Evolutionary conservation across 2,329 filamentous ascomycete genomes (phyloP).

Genomic region (Pestalotiopsis sp.): DNA sequence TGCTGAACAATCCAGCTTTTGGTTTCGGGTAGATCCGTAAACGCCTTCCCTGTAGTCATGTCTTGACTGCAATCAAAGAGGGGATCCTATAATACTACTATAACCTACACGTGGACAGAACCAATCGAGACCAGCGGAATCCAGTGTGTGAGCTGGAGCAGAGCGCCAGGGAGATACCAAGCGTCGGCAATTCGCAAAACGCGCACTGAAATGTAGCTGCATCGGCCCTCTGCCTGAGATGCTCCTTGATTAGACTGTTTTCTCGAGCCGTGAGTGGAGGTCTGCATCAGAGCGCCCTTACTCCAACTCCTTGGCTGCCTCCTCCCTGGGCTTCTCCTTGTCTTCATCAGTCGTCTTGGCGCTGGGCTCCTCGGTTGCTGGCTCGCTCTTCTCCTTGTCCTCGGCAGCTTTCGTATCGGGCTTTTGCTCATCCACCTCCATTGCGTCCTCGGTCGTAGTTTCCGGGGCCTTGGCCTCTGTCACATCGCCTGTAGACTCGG

Average conservation of each 20-base stretch:
- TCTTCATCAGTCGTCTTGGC: neutral
- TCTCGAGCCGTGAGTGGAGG: no score
- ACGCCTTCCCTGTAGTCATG: neutral
- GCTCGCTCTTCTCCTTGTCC: neutral
- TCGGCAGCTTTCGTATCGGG: neutral
- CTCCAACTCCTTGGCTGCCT: neutral
- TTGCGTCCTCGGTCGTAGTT: conserved; percentile 1
- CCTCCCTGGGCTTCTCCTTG: neutral
- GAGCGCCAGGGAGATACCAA: no score
- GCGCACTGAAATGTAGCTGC: no score
- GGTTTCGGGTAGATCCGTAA: neutral
- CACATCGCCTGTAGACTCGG: conserved; percentile 1
- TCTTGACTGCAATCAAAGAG: neutral
- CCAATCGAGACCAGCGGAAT: neutral
- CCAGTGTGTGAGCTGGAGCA: neutral
- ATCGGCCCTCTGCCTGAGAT: no score
- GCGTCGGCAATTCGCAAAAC: no score
- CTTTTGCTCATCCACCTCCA: conserved; percentile 12
- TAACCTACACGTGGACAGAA: neutral
- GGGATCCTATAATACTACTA: neutral
- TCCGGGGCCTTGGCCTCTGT: neutral
- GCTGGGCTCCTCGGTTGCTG: neutral
- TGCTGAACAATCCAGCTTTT: neutral
- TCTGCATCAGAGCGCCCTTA: neutral
- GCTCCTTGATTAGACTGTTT: no score